Evolutionary conservation across 139 green algal genomes (phyloP).

Genomic region (Chlamydomonas applanata): DNA sequence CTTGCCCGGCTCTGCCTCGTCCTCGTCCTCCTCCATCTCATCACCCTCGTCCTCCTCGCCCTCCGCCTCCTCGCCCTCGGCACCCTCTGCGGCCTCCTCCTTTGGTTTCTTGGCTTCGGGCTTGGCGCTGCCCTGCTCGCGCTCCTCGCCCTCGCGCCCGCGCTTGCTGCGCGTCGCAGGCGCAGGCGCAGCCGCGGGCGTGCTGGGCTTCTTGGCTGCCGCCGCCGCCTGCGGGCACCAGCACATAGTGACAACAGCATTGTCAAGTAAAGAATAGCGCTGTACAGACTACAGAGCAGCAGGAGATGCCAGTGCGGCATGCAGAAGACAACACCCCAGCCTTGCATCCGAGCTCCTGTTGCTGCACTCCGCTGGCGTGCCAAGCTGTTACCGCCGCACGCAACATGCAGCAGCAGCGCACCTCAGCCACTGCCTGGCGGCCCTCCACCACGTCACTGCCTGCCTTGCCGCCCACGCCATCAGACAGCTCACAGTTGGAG

Average conservation of each 20-base stretch:
- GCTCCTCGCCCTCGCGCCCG: conserved; percentile 1
- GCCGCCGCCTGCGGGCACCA: no score
- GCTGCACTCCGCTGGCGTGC: no score
- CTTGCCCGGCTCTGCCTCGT: background rate
- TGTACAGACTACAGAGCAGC: no score
- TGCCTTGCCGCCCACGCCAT: conserved; percentile 21
- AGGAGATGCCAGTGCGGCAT: no score
- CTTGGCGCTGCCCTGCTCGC: conserved; percentile 17
- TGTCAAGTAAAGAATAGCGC: no score
- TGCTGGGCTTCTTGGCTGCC: background rate
- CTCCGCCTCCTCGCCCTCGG: conserved; percentile 1
- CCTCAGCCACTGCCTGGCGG: background rate
- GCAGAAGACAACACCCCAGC: no score
- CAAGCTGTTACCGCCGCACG: no score
- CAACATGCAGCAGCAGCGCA: no score
- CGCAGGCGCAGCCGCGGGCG: background rate
- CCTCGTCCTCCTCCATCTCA: conserved; percentile 10
- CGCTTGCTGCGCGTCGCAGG: background rate
- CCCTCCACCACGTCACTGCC: conserved; percentile 5
- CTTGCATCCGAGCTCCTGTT: no score
- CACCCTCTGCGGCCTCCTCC: background rate
- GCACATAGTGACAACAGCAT: no score
- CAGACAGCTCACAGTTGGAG: conserved; percentile 17
- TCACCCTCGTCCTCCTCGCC: background rate
- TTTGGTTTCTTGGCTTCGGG: background rate